phyloP scores from a whole-genome alignment of 75 land plant genomes.

The Picea sitchensis region DNA sequence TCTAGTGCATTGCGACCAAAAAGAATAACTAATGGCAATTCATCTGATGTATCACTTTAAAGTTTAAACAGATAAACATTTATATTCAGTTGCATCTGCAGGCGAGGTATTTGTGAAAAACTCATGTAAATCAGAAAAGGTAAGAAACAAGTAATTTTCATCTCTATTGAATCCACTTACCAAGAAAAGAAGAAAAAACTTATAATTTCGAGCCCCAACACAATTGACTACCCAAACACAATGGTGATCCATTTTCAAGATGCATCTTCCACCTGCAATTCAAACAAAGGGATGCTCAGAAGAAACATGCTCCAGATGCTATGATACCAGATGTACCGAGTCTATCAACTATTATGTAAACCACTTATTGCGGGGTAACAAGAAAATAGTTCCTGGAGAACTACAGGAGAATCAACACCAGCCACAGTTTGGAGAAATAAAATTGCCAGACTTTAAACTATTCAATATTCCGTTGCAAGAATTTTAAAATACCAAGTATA shows the following conservation, averaged over 20 bases:
- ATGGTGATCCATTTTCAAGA: conserved; percentile 94
- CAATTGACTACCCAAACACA: conserved; percentile 93
- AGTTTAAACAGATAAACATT: background rate
- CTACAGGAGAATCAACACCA: background rate
- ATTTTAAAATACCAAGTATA: background rate
- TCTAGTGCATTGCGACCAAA: background rate
- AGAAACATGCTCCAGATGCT: background rate
- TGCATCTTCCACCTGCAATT: conserved; percentile 70
- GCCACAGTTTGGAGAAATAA: background rate
- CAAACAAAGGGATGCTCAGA: background rate
- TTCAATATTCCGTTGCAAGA: background rate
- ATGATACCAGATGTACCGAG: background rate
- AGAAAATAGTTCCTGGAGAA: background rate
- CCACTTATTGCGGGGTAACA: background rate
- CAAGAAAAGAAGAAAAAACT: conserved; percentile 82
- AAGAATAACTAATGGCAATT: background rate
- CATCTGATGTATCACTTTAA: background rate
- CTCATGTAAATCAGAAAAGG: background rate
- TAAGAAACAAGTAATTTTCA: background rate
- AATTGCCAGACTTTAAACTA: background rate
- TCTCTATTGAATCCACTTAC: conserved; percentile 31
- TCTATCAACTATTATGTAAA: background rate
- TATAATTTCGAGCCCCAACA: conserved; percentile 86
- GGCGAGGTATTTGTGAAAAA: background rate
- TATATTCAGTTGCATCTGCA: background rate